A percentile compares a stretch with the other conserved stretches of the same genome.
phyloP scores from a whole-genome alignment of 495 filamentous ascomycete species.

The Clavariopsis aquatica region DNA sequence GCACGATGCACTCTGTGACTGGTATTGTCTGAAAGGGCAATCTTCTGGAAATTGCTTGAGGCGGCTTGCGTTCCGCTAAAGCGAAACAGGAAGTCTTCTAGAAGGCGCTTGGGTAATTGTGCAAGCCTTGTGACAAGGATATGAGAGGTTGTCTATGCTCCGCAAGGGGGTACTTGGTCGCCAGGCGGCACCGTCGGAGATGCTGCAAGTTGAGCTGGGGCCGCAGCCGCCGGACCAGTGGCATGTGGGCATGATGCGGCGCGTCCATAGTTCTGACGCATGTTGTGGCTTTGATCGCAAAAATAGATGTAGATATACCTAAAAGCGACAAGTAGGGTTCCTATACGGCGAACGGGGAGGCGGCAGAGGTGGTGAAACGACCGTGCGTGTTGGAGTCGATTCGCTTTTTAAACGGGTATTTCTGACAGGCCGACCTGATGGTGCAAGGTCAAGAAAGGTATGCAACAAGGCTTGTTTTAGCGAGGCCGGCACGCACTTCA shows the following conservation, averaged over 20 bases:
- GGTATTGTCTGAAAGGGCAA: conserved; percentile 24
- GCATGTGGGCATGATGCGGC: conserved; percentile 16
- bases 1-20: conserved; percentile 28
- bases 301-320: conserved; percentile 22
- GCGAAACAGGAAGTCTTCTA: conserved; percentile 28
- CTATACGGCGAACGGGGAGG: conserved; percentile 9
- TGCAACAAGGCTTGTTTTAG: neutral
- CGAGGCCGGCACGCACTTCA: conserved; percentile 5
- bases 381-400: conserved; percentile 35
- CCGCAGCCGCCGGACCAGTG: conserved; percentile 26
- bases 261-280: conserved; percentile 27
- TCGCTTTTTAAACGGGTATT: conserved; percentile 33
- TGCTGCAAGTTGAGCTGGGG: conserved; percentile 15
- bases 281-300: conserved; percentile 22
- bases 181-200: conserved; percentile 9
- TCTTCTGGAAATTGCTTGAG: conserved; percentile 38
- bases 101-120: conserved; percentile 36
- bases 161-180: conserved; percentile 9
- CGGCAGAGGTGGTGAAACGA: conserved; percentile 28
- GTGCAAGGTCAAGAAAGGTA: neutral
- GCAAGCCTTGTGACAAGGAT: conserved; percentile 33
- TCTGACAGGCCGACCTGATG: conserved; percentile 22
- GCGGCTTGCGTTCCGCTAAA: conserved; percentile 22
- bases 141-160: conserved; percentile 21
- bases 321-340: conserved; percentile 11